Evolutionary conservation across 176 grass and related monocot genomes (phyloP).

Genomic region (Lolium rigidum): DNA sequence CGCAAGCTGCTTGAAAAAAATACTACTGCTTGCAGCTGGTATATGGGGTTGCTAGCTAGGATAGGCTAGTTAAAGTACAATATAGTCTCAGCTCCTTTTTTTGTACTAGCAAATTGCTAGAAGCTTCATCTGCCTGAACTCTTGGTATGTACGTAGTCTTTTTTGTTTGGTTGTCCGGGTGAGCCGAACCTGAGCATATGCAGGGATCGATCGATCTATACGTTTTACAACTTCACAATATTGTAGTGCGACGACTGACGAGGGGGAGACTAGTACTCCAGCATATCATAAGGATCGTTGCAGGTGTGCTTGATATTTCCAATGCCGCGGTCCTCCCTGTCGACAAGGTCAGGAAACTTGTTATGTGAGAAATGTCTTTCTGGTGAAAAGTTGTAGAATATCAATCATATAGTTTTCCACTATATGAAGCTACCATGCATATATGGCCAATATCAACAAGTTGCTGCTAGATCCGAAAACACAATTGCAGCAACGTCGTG

Average conservation of each 20-base stretch:
- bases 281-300: background rate
- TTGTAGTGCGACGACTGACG: too few species aligned
- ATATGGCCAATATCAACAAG: too few species aligned
- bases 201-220: background rate
- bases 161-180: background rate
- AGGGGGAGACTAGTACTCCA: background rate
- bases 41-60: background rate
- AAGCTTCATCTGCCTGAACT: background rate
- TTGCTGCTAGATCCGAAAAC: too few species aligned
- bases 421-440: too few species aligned
- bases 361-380: too few species aligned
- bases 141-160: background rate
- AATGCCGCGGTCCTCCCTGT: too few species aligned
- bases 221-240: background rate
- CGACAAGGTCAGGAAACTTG: too few species aligned
- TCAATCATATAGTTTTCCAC: background rate
- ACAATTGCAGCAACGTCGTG: too few species aligned
- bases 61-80: background rate
- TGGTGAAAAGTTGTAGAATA: background rate
- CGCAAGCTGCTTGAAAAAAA: too few species aligned
- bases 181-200: slow-evolving; percentile 18
- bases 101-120: background rate
- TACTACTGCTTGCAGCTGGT: background rate
- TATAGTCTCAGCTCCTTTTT: background rate
- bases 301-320: background rate